These are phyloP conservation scores for Fusarium subglutinans DNA, from an alignment of 2,329 filamentous ascomycete genomes.

Conservation along the genomic window DNA sequence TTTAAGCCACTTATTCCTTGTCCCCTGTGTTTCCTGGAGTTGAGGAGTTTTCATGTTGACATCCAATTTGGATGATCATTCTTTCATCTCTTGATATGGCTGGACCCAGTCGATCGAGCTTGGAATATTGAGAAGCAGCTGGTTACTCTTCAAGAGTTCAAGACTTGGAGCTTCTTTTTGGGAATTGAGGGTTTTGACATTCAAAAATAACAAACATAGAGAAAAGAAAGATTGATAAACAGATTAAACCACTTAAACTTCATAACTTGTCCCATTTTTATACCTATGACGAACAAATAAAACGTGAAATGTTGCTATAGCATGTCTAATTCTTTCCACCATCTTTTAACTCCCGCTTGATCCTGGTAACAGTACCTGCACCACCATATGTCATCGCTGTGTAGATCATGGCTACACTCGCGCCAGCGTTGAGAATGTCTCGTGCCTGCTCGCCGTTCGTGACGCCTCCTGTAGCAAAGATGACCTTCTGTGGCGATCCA, in stretches of 20 bases:
- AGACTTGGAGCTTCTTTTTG: background rate
- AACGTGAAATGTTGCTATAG: conserved; percentile 34
- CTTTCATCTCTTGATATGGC: background rate
- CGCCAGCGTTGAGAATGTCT: conserved; percentile 85
- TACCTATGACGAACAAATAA: conserved; percentile 30
- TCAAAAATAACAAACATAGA: background rate
- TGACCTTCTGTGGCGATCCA: conserved; percentile 70
- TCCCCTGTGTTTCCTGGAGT: background rate
- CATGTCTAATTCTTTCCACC: conserved; percentile 43
- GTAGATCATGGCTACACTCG: conserved; percentile 91
- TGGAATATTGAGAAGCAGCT: background rate
- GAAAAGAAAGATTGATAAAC: background rate
- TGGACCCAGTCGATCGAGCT: background rate
- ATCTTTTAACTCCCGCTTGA: conserved; percentile 70
- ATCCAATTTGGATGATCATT: background rate
- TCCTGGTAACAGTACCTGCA: conserved; percentile 70
- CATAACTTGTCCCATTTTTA: background rate
- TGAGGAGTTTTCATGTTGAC: background rate
- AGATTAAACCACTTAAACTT: background rate
- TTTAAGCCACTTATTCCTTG: background rate
- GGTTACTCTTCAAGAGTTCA: background rate
- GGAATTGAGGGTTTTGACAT: background rate
- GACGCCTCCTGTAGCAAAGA: conserved; percentile 95
- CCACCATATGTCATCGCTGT: conserved; percentile 76
- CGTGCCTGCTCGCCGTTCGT: conserved; percentile 87